A percentile compares a stretch with the other conserved stretches of the same genome.
Conservation (phyloP, 345 rosid genomes). For the Ailanthus altissimus region DNA sequence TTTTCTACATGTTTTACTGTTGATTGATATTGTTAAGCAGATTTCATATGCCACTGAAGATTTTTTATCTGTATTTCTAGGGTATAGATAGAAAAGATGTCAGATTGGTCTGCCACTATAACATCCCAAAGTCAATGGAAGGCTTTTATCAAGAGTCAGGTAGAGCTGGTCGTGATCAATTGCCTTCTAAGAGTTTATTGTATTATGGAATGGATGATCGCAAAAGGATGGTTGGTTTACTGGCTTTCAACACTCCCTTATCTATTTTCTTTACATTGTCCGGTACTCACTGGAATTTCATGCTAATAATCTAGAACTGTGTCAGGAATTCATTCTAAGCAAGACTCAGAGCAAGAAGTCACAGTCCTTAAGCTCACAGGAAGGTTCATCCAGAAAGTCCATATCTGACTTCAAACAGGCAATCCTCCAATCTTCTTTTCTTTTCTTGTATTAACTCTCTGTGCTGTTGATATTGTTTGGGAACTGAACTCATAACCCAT, state of each 20-base stretch:
- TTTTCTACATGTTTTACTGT: not conserved
- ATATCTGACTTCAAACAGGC: slow-evolving; percentile 75
- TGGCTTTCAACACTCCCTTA: not conserved
- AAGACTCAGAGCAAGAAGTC: slow-evolving; percentile 62
- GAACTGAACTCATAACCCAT: slow-evolving; percentile 19
- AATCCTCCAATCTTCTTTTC: slow-evolving; percentile 18
- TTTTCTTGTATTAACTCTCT: slow-evolving; percentile 8
- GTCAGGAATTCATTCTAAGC: slow-evolving; percentile 81
- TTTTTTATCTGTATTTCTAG: slow-evolving; percentile 40
- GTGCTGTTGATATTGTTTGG: slow-evolving; percentile 19
- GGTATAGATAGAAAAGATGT: slow-evolving; percentile 98
- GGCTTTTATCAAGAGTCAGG: slow-evolving; percentile 99
- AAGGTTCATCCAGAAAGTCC: slow-evolving; percentile 50
- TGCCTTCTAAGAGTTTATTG: slow-evolving; percentile 76
- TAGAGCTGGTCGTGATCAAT: slow-evolving; percentile 96
- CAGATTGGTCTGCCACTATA: slow-evolving; percentile 87
- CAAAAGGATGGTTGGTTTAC: slow-evolving; percentile 67
- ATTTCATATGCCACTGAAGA: slow-evolving; percentile 20
- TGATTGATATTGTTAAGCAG: not conserved
- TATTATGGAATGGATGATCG: slow-evolving; percentile 94
- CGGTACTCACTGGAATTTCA: slow-evolving; percentile 12
- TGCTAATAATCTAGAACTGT: slow-evolving; percentile 25
- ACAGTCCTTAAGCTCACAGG: slow-evolving; percentile 53
- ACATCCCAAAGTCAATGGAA: slow-evolving; percentile 97
- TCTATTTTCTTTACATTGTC: slow-evolving; percentile 16